Evolutionary conservation across 2,329 filamentous ascomycete species (phyloP).

Genomic region (Raffaelea deltoideospora): DNA sequence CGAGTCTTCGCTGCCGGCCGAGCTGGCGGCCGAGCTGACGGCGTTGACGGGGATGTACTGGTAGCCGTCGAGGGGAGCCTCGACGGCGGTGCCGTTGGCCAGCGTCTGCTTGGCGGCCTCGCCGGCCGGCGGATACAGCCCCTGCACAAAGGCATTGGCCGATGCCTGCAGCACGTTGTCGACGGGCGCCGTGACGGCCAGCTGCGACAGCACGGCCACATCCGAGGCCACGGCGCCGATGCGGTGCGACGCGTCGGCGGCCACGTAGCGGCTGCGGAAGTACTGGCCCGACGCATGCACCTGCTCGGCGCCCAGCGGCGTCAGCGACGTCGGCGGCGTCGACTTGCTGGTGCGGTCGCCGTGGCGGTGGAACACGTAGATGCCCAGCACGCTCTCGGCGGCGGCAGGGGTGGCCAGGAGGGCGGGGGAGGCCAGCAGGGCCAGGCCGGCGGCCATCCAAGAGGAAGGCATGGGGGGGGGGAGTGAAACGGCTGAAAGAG

Average conservation of each 20-base stretch:
- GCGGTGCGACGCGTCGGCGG: slow-evolving; percentile 36
- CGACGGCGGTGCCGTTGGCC: slow-evolving; percentile 51
- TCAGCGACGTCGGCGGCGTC: slow-evolving; percentile 55
- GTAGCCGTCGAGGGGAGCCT: slow-evolving; percentile 61
- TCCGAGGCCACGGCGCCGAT: slow-evolving; percentile 54
- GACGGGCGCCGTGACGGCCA: slow-evolving; percentile 55
- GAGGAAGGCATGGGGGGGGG: not conserved
- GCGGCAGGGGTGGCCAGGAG: slow-evolving; percentile 3
- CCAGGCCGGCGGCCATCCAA: not conserved
- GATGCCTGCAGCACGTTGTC: slow-evolving; percentile 71
- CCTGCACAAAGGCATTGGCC: slow-evolving; percentile 68
- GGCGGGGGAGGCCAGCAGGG: not conserved
- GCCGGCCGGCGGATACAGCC: slow-evolving; percentile 67
- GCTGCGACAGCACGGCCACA: slow-evolving; percentile 52
- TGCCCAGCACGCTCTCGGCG: slow-evolving; percentile 62
- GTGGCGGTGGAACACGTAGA: slow-evolving; percentile 80
- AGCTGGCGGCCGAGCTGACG: slow-evolving; percentile 37
- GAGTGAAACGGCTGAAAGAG: not conserved
- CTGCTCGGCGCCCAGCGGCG: slow-evolving; percentile 64
- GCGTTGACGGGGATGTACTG: slow-evolving; percentile 67
- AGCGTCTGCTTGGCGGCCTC: slow-evolving; percentile 41
- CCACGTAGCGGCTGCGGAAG: slow-evolving; percentile 65
- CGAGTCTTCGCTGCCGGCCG: slow-evolving; percentile 37
- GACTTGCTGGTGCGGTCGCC: slow-evolving; percentile 76
- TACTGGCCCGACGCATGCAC: slow-evolving; percentile 57